Conservation (phyloP, 1,139 yeast genomes). For the Meyerozyma smithsonii region DNA sequence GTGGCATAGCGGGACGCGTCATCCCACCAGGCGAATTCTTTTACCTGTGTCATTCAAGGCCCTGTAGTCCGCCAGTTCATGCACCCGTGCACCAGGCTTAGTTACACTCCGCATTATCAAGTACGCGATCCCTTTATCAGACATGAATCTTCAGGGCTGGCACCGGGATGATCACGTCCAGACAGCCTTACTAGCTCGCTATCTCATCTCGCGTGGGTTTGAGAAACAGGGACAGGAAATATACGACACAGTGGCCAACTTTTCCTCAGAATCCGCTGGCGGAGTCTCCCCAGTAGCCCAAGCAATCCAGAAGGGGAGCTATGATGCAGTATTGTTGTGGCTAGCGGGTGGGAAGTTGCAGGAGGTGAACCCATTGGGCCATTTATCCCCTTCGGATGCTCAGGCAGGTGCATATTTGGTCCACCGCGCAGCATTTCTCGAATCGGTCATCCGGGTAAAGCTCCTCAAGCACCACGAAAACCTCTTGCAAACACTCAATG, state of each 20-base stretch:
- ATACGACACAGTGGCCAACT: neutral
- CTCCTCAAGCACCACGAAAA: neutral
- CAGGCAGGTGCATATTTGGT: neutral
- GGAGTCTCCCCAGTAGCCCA: neutral
- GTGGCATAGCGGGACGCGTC: no score
- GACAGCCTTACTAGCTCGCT: neutral
- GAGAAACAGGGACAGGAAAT: slow-evolving; percentile 1
- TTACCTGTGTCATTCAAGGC: no score
- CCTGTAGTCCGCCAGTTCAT: no score
- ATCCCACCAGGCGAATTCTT: no score
- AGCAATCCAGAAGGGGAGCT: neutral
- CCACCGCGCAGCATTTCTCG: neutral
- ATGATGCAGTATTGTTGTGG: neutral
- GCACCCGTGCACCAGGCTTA: neutral
- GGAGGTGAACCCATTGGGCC: neutral
- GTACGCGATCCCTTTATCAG: neutral
- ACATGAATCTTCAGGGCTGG: slow-evolving; percentile 2
- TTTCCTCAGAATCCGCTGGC: neutral
- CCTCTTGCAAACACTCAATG: neutral
- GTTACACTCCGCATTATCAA: neutral
- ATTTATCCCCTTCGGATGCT: neutral
- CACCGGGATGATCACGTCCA: neutral
- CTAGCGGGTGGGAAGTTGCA: neutral
- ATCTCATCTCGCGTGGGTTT: neutral
- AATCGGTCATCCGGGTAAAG: neutral